Evolutionary conservation across 1,139 yeast species (phyloP).

Genomic region (Citeromyces siamensis): DNA sequence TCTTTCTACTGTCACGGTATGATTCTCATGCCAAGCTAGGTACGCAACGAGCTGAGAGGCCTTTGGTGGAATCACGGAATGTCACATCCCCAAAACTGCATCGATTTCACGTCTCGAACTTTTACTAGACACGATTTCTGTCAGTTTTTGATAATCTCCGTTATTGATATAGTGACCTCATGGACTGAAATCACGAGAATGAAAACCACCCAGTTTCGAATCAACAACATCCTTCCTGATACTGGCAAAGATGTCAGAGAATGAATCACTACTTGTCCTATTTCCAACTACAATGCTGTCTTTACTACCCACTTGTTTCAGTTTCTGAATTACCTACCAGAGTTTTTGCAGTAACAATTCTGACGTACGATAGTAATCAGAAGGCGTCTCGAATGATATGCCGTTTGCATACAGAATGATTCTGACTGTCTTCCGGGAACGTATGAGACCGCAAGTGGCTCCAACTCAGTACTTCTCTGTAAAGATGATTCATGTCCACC

Average conservation of each 20-base stretch:
- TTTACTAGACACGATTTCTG: constrained; percentile 79
- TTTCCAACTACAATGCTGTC: constrained; percentile 56
- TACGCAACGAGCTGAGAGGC: constrained; percentile 48
- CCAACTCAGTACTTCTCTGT: constrained; percentile 65
- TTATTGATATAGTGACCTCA: too few relatives aligned
- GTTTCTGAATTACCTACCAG: constrained; percentile 81
- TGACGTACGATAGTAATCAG: constrained; percentile 53
- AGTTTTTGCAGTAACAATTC: constrained; percentile 84
- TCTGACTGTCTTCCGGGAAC: constrained; percentile 39
- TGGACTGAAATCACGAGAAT: too few relatives aligned
- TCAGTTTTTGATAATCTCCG: too few relatives aligned
- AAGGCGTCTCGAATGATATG: constrained; percentile 39
- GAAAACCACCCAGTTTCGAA: constrained; percentile 39
- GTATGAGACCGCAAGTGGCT: constrained; percentile 46
- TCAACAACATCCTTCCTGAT: constrained; percentile 37
- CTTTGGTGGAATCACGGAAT: constrained; percentile 42
- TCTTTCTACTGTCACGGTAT: constrained; percentile 87
- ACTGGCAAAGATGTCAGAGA: constrained; percentile 82
- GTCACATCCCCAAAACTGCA: constrained; percentile 62
- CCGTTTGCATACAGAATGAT: constrained; percentile 24
- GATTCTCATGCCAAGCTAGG: constrained; percentile 57
- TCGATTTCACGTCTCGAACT: constrained; percentile 55
- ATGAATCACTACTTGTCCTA: constrained; percentile 73
- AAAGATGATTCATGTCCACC: constrained; percentile 68
- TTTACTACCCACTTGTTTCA: constrained; percentile 52